Percentiles rank a stretch among this genome's conserved stretches.
phyloP scores from a whole-genome alignment of 2,329 filamentous ascomycete species.

The Sporothrix variecibatus region DNA sequence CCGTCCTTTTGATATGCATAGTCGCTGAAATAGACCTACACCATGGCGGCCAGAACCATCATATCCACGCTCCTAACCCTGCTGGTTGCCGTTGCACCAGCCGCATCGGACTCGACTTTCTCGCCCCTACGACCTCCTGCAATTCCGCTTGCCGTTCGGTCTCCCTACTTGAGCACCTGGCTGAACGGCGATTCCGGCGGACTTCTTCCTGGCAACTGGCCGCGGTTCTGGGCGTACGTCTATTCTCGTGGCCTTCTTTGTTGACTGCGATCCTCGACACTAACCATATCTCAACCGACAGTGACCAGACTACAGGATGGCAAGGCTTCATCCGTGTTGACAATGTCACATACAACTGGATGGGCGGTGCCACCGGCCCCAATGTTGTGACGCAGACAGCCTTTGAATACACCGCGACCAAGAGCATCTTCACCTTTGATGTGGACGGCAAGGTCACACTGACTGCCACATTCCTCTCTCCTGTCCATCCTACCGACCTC shows the following conservation, averaged over 20 bases:
- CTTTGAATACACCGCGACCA: constrained; percentile 71
- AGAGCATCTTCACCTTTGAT: constrained; percentile 68
- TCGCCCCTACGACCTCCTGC: constrained; percentile 39
- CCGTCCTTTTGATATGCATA: neutral
- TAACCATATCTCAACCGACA: constrained; percentile 33
- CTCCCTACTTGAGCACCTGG: constrained; percentile 75
- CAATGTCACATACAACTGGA: constrained; percentile 64
- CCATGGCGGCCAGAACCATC: constrained; percentile 16
- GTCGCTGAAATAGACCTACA: constrained; percentile 8
- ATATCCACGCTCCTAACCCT: constrained; percentile 10
- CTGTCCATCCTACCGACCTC: constrained; percentile 66
- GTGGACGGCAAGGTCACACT: constrained; percentile 63
- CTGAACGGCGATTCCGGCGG: constrained; percentile 64
- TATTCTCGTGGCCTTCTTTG: neutral
- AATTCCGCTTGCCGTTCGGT: constrained; percentile 68
- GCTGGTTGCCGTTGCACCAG: neutral
- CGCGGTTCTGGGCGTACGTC: constrained; percentile 68
- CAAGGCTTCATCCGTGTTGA: constrained; percentile 70
- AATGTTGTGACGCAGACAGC: constrained; percentile 60
- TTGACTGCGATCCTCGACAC: neutral
- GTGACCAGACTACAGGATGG: constrained; percentile 63
- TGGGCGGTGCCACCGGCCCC: constrained; percentile 58
- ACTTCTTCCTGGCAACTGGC: constrained; percentile 69
- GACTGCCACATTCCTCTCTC: constrained; percentile 70
- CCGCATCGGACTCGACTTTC: constrained; percentile 33